Base-by-base conservation (phyloP, 805 yeast species). In the Candida golubevii region DNA sequence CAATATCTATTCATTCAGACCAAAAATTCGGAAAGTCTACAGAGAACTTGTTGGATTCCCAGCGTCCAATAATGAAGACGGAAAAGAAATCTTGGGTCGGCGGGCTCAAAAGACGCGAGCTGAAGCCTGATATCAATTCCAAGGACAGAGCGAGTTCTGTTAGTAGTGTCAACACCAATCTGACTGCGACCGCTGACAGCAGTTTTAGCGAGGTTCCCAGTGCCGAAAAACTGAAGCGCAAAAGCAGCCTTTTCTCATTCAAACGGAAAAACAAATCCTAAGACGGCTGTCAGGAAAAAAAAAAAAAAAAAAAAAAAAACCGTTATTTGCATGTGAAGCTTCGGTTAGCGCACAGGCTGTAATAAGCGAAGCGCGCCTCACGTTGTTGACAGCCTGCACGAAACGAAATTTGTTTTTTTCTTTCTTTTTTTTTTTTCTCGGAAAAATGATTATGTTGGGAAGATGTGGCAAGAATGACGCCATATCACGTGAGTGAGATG, bases 71-170 rank as follows among this genome's bases (percentile, higher is more conserved):
- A 42, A n/a, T 33, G 55, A 53, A 40, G 26, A 30, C 34, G 7
- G 72, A 67, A 34, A 68, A 69, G 56, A 70, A 70, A 44, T 58
- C 66, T 31, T 67, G 72, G 72, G 70, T 69, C 6, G 70, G 69
- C 2, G 68, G 71, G 0, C 56, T 69, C 28, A 67, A 66, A 40
- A 53, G 67, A 30, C 49, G 65, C 42, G 70, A 53, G 28, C 49
- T 46, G 44, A 45, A 60, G 37, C 59, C 57, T 37, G 61, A 55
- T 23, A 30, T 46, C 23, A 42, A 33, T n/a, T 9, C 42, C 11
- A 41, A 40, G 8, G 53, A 61, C 18, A 35, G 63, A 26, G 61
- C 60, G 29, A 36, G 47, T 8, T 55, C 63, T 12, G 46, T 50
- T 18, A 57, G 60, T 14, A 58, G 62, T 37, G 46, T 45, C 29